These are phyloP conservation scores for Perilla frutescens DNA, from an alignment of 257 asterid species.

Conservation along the genomic window DNA sequence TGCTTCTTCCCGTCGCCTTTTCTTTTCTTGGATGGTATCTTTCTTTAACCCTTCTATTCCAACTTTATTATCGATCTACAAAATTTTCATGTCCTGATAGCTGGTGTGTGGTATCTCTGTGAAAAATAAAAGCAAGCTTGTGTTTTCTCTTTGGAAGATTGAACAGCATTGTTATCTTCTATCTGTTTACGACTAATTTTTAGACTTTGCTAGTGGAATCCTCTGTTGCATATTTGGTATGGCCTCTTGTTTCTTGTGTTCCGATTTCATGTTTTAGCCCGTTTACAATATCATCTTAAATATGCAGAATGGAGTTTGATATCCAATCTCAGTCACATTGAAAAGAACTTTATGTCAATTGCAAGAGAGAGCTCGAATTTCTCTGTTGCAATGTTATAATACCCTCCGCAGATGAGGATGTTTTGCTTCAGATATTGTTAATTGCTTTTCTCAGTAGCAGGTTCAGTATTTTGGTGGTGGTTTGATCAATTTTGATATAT, in stretches of 20 bases:
- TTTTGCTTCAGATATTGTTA: neutral
- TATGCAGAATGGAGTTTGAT: neutral
- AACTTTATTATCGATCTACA: too few species aligned
- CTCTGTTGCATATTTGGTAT: neutral
- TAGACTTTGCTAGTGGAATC: too few species aligned
- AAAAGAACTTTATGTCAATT: neutral
- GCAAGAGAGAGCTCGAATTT: neutral
- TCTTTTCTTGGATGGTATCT: slow-evolving; percentile 94
- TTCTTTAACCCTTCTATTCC: neutral
- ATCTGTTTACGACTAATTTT: neutral
- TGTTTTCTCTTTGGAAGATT: neutral
- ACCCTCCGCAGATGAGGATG: too few species aligned
- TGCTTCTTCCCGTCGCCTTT: slow-evolving; percentile 94
- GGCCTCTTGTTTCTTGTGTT: neutral
- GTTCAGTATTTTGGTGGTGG: neutral
- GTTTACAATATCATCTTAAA: neutral
- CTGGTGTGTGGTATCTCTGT: neutral
- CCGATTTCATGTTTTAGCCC: neutral
- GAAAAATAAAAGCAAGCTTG: neutral
- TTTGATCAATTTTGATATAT: neutral
- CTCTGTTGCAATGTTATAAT: too few species aligned
- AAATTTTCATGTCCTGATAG: too few species aligned
- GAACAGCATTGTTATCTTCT: neutral
- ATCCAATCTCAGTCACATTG: neutral
- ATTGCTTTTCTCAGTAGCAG: neutral